Conservation (phyloP, 1,284 basidiomycete species). For the Sporisorium reilianum region DNA sequence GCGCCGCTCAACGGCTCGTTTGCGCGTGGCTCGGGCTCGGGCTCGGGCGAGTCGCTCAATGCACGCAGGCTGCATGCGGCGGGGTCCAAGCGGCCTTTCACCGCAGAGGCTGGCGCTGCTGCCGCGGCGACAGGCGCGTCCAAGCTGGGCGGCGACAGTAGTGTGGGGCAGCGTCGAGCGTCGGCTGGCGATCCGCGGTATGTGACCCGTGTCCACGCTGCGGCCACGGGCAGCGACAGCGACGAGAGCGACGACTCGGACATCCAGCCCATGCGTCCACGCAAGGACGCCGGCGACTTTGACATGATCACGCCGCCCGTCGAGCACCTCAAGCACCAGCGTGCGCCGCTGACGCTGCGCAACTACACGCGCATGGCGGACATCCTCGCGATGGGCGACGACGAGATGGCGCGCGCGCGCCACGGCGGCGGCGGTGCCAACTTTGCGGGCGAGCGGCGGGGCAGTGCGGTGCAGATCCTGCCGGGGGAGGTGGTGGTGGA, state of each 20-base stretch:
- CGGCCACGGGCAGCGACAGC: conserved; percentile 11
- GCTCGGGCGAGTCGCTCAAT: conserved; percentile 15
- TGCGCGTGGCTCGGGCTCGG: conserved; percentile 15
- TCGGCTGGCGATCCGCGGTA: conserved; percentile 25
- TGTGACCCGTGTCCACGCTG: background rate
- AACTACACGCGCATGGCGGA: conserved; percentile 35
- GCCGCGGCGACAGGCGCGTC: background rate
- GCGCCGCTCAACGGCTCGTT: conserved; percentile 34
- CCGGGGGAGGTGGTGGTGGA: conserved; percentile 41
- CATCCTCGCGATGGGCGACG: conserved; percentile 40
- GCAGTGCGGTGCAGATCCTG: conserved; percentile 40
- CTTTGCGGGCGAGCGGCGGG: conserved; percentile 9
- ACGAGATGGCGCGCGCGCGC: conserved; percentile 32
- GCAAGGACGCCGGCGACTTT: conserved; percentile 55
- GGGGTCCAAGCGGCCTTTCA: conserved; percentile 12
- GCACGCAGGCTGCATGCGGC: conserved; percentile 3
- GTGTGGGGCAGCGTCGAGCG: conserved; percentile 16
- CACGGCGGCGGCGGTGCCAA: background rate
- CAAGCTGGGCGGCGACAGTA: background rate
- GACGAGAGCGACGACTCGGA: conserved; percentile 25
- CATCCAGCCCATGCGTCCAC: conserved; percentile 41
- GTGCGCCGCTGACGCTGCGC: conserved; percentile 10
- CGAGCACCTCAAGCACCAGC: conserved; percentile 56
- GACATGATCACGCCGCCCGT: conserved; percentile 57
- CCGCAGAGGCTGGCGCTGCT: conserved; percentile 14